phyloP scores from a whole-genome alignment of 2,329 filamentous ascomycete genomes.

The Fusarium verrucosum region DNA sequence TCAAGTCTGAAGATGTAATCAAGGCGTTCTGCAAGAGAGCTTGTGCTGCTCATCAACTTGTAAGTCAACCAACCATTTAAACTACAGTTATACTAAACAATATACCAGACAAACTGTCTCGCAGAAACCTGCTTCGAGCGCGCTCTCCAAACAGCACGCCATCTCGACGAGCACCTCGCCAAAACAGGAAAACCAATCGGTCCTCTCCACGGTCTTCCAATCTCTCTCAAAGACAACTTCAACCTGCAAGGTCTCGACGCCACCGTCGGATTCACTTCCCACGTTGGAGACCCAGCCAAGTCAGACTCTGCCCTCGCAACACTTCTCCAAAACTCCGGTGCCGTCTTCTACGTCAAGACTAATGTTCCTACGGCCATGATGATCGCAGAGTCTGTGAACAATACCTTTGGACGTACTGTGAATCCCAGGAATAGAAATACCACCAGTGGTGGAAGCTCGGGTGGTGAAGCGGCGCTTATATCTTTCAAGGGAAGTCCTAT shows the following conservation, averaged over 20 bases:
- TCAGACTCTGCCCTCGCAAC: constrained; percentile 53
- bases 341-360: constrained; percentile 66
- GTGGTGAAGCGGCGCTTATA: constrained; percentile 73
- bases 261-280: constrained; percentile 70
- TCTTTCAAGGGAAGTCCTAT: constrained; percentile 65
- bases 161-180: constrained; percentile 61
- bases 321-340: constrained; percentile 58
- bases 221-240: constrained; percentile 78
- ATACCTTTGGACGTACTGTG: constrained; percentile 68
- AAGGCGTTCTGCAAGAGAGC: constrained; percentile 65
- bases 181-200: constrained; percentile 60
- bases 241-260: constrained; percentile 68
- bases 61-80: background rate
- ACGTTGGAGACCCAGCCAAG: constrained; percentile 66
- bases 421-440: constrained; percentile 68
- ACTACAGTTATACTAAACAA: background rate
- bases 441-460: constrained; percentile 72
- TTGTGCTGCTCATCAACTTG: constrained; percentile 63
- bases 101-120: constrained; percentile 57
- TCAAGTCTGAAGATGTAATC: constrained; percentile 53
- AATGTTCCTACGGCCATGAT: constrained; percentile 72
- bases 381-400: constrained; percentile 74
- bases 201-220: constrained; percentile 71
- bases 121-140: constrained; percentile 65
- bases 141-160: constrained; percentile 58